phyloP scores from a whole-genome alignment of 345 rosid genomes.

The Zanthoxylum bungeanum region DNA sequence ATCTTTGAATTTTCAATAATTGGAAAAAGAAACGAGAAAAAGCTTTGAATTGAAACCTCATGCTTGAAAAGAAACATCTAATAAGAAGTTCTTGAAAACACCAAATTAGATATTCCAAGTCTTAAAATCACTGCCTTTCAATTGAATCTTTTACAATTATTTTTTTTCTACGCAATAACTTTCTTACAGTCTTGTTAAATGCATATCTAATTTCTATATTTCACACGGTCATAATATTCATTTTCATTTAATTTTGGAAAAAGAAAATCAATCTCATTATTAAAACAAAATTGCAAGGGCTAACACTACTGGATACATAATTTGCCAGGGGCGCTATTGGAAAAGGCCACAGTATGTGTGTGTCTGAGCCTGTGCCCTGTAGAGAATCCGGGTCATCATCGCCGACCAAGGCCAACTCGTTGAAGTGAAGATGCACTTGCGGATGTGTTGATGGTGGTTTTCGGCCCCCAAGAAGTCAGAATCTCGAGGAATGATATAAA shows the following conservation, averaged over 20 bases:
- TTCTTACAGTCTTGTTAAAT: background rate
- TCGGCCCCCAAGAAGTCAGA: no score
- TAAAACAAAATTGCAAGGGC: no score
- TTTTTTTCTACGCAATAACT: background rate
- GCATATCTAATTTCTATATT: background rate
- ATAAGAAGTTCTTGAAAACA: background rate
- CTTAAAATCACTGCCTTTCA: no score
- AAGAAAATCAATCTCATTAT: no score
- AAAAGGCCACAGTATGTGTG: slow-evolving; percentile 81
- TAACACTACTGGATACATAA: no score
- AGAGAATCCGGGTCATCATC: slow-evolving; percentile 67
- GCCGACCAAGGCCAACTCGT: slow-evolving; percentile 84
- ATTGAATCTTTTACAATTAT: no score
- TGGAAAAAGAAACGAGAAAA: background rate
- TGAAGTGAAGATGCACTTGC: slow-evolving; percentile 90
- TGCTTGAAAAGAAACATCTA: background rate
- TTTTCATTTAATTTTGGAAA: no score
- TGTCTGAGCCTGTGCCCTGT: slow-evolving; percentile 56
- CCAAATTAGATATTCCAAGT: background rate
- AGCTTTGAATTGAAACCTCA: background rate
- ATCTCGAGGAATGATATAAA: no score
- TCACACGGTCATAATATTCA: background rate
- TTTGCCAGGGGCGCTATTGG: slow-evolving; percentile 79
- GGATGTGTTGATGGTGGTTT: no score
- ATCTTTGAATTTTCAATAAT: background rate